These are phyloP conservation scores for Dioscorea zingiberensis DNA, from an alignment of 106 monocot genomes.

Conservation along the genomic window DNA sequence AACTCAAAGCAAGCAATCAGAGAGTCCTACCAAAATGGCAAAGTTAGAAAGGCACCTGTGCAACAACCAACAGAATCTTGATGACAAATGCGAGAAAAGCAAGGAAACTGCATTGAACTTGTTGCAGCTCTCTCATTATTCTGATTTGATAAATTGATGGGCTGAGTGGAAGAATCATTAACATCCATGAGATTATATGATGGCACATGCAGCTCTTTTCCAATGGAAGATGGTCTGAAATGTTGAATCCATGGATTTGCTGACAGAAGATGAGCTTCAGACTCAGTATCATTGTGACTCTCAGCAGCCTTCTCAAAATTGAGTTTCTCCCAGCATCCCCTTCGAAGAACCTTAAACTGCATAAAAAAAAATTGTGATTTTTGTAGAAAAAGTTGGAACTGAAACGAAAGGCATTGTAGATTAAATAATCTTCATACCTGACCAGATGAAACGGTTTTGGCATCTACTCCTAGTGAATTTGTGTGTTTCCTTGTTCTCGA, in stretches of 20 bases:
- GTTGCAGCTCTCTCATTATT: constrained; percentile 7
- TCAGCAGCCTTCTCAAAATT: constrained; percentile 24
- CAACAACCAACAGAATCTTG: constrained; percentile 27
- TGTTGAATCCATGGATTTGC: constrained; percentile 61
- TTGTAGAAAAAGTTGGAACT: too few relatives aligned
- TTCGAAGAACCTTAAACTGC: constrained; percentile 49
- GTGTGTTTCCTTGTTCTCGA: constrained; percentile 28
- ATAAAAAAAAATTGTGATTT: not conserved
- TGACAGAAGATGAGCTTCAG: constrained; percentile 20
- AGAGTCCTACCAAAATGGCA: not conserved
- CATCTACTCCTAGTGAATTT: constrained; percentile 12
- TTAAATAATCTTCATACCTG: constrained; percentile 28
- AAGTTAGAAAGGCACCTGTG: constrained; percentile 29
- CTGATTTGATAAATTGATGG: constrained; percentile 1
- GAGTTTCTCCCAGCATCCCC: constrained; percentile 37
- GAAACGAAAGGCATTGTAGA: too few relatives aligned
- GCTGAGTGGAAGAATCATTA: constrained; percentile 6
- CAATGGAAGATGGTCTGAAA: constrained; percentile 27
- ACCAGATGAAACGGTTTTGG: constrained; percentile 14
- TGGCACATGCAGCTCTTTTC: constrained; percentile 4
- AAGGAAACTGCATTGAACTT: constrained; percentile 17
- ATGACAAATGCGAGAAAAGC: constrained; percentile 6
- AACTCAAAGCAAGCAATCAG: too few relatives aligned
- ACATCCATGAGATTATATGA: constrained; percentile 7
- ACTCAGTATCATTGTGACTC: constrained; percentile 5